phyloP scores from a whole-genome alignment of 2,329 filamentous ascomycete species.

The Diplodia sapinea region DNA sequence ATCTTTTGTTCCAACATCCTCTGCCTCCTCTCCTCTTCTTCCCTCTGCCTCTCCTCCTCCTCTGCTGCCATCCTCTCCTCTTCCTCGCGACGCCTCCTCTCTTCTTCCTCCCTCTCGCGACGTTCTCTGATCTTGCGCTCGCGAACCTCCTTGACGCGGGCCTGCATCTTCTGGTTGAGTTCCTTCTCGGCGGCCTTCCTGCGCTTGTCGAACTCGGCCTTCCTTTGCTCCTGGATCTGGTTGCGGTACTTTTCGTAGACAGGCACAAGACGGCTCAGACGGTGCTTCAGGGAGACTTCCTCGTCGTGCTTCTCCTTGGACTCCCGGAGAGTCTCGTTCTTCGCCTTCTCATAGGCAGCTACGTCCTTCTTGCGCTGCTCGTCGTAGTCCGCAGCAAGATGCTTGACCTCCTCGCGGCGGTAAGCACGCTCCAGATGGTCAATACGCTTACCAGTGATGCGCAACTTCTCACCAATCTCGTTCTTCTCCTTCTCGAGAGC shows the following conservation, averaged over 20 bases:
- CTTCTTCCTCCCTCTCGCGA: slow-evolving; percentile 82
- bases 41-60: slow-evolving; percentile 81
- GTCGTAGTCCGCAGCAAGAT: slow-evolving; percentile 84
- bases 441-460: slow-evolving; percentile 91
- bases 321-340: slow-evolving; percentile 77
- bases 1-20: slow-evolving; percentile 74
- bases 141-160: slow-evolving; percentile 84
- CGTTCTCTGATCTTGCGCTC: slow-evolving; percentile 84
- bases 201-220: slow-evolving; percentile 94
- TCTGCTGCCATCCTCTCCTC: slow-evolving; percentile 82
- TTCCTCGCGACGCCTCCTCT: slow-evolving; percentile 78
- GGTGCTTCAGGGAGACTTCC: slow-evolving; percentile 90
- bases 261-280: slow-evolving; percentile 83
- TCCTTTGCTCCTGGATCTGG: slow-evolving; percentile 82
- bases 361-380: slow-evolving; percentile 79
- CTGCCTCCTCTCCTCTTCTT: slow-evolving; percentile 79
- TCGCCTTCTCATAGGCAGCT: slow-evolving; percentile 79
- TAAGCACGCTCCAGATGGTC: slow-evolving; percentile 97
- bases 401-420: slow-evolving; percentile 93
- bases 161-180: slow-evolving; percentile 86
- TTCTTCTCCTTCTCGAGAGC: slow-evolving; percentile 99
- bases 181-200: slow-evolving; percentile 90
- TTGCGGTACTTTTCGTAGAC: slow-evolving; percentile 83
- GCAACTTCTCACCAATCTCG: slow-evolving; percentile 87
- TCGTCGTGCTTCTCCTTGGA: slow-evolving; percentile 88